phyloP scores from a whole-genome alignment of 345 rosid genomes.

The Gynandropsis gynandra region DNA sequence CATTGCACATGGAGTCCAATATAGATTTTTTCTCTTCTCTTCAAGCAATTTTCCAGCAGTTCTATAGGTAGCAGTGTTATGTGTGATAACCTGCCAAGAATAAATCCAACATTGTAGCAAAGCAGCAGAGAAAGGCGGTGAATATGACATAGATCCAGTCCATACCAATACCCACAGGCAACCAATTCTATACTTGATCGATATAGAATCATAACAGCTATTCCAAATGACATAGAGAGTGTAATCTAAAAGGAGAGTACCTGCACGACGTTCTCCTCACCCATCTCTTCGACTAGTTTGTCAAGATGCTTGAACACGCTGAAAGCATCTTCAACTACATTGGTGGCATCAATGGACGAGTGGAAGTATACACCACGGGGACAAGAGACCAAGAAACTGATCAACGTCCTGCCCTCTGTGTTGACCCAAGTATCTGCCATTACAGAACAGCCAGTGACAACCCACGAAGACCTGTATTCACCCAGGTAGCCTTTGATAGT shows the following conservation, averaged over 20 bases:
- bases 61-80: constrained; percentile 41
- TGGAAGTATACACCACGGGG: constrained; percentile 55
- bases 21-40: constrained; percentile 61
- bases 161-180: no score
- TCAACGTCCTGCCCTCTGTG: constrained; percentile 45
- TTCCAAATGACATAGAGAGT: no score
- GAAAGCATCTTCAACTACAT: constrained; percentile 43
- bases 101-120: not conserved
- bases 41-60: constrained; percentile 76
- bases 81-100: constrained; percentile 45
- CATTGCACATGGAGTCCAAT: constrained; percentile 75
- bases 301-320: constrained; percentile 50
- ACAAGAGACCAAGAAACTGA: constrained; percentile 55
- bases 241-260: constrained; percentile 20
- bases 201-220: no score
- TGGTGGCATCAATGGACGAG: constrained; percentile 61
- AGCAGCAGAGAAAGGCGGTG: not conserved
- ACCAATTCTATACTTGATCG: no score
- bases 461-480: constrained; percentile 45
- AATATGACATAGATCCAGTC: not conserved
- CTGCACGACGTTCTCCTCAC: constrained; percentile 69
- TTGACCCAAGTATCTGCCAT: constrained; percentile 66
- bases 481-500: constrained; percentile 36
- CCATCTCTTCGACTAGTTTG: constrained; percentile 66
- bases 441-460: constrained; percentile 43